Evolutionary conservation across 1,284 basidiomycete species (phyloP).

Genomic region (Leccinum variabile): DNA sequence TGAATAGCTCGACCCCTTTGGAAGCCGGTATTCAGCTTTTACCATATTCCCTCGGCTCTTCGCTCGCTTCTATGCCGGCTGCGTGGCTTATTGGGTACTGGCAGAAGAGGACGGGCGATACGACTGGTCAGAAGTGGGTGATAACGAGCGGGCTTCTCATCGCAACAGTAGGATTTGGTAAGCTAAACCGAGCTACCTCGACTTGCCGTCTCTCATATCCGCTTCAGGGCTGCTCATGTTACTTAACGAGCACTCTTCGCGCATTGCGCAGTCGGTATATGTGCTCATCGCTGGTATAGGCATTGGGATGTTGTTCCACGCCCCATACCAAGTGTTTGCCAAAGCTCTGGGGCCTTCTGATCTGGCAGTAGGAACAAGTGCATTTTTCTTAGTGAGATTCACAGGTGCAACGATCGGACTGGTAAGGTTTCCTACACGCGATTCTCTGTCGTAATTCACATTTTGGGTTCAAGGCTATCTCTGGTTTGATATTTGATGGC

Average conservation of each 20-base stretch:
- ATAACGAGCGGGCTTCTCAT: constrained; percentile 63
- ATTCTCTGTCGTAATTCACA: constrained; percentile 16
- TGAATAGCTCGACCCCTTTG: constrained; percentile 62
- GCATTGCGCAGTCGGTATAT: constrained; percentile 48
- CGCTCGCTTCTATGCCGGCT: constrained; percentile 75
- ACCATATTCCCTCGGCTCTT: constrained; percentile 79
- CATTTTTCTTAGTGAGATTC: constrained; percentile 81
- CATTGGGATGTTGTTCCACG: constrained; percentile 77
- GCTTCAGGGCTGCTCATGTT: constrained; percentile 61
- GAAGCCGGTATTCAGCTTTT: constrained; percentile 70
- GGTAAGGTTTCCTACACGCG: constrained; percentile 43
- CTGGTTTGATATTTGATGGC: constrained; percentile 71
- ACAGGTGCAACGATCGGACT: constrained; percentile 79
- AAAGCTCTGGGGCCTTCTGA: constrained; percentile 60
- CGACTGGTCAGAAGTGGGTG: constrained; percentile 60
- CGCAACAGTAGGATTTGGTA: constrained; percentile 71
- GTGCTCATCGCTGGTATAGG: constrained; percentile 74
- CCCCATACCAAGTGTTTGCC: constrained; percentile 76
- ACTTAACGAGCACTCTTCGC: constrained; percentile 52
- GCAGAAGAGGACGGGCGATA: constrained; percentile 57
- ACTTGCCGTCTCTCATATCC: constrained; percentile 14
- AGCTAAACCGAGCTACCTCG: constrained; percentile 33
- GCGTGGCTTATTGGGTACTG: constrained; percentile 72
- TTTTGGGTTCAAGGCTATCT: constrained; percentile 53
- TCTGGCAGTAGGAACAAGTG: constrained; percentile 75